phyloP scores from a whole-genome alignment of 2,329 filamentous ascomycete species.

The Simplicillium aogashimaense region DNA sequence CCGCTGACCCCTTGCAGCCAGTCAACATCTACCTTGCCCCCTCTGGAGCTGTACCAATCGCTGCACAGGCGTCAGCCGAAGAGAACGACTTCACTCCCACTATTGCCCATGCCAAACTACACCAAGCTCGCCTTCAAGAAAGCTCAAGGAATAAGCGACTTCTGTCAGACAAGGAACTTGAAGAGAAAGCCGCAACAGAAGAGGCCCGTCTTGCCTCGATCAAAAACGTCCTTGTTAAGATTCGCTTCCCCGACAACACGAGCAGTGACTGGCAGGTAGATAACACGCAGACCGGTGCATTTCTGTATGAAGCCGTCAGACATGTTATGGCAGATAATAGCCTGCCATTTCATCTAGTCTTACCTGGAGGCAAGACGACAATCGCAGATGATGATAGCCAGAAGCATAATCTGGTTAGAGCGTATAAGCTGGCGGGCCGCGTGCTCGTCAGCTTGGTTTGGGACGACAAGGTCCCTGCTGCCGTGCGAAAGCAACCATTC shows the following conservation, averaged over 20 bases:
- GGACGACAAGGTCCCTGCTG: constrained; percentile 51
- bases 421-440: constrained; percentile 59
- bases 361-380: constrained; percentile 42
- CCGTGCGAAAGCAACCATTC: constrained; percentile 45
- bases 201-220: constrained; percentile 56
- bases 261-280: constrained; percentile 64
- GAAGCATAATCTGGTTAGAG: constrained; percentile 54
- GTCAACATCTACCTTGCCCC: constrained; percentile 73
- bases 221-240: constrained; percentile 61
- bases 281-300: constrained; percentile 56
- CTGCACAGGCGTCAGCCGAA: constrained; percentile 56
- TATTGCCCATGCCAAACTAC: constrained; percentile 64
- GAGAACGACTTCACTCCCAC: constrained; percentile 71
- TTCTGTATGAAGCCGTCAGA: constrained; percentile 66
- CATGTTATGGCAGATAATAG: constrained; percentile 55
- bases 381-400: constrained; percentile 36
- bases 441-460: constrained; percentile 71
- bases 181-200: constrained; percentile 55
- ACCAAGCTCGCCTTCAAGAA: constrained; percentile 56
- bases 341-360: constrained; percentile 63
- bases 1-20: constrained; percentile 30
- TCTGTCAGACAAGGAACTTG: constrained; percentile 72
- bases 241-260: constrained; percentile 82
- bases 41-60: constrained; percentile 60
- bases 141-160: constrained; percentile 65